A percentile compares a stretch with the other conserved stretches of the same genome.
phyloP scores from a whole-genome alignment of 176 grass and related monocot species.

The Miscanthus lutarioriparius region DNA sequence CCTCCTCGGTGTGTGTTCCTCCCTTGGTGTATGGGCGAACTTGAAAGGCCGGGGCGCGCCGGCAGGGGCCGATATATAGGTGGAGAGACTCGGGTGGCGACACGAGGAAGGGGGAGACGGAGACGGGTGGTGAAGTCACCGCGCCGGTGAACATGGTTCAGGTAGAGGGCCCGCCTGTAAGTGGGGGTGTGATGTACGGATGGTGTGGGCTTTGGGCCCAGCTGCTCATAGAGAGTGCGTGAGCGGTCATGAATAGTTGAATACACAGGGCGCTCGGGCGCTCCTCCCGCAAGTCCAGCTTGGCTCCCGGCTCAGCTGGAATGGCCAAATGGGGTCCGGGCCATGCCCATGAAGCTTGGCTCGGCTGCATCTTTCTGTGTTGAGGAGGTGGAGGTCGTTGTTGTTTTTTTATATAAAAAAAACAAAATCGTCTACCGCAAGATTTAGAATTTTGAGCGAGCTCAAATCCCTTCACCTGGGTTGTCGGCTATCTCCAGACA shows the following conservation, averaged over 20 bases:
- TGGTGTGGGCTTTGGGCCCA: neutral
- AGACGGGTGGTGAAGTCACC: constrained; percentile 53
- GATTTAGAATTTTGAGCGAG: neutral
- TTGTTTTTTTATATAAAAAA: too few relatives aligned
- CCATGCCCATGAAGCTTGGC: neutral
- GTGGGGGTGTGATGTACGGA: neutral
- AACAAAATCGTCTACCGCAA: too few relatives aligned
- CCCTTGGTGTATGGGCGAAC: constrained; percentile 34
- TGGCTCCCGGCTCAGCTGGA: neutral
- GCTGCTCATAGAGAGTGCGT: neutral
- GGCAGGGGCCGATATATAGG: constrained; percentile 54
- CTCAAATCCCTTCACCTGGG: too few relatives aligned
- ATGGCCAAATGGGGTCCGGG: neutral
- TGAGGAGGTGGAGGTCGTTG: too few relatives aligned
- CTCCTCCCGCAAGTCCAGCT: neutral
- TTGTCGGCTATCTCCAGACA: too few relatives aligned
- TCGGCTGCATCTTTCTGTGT: neutral
- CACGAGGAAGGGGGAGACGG: neutral
- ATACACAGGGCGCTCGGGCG: neutral
- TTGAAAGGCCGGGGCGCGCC: constrained; percentile 73
- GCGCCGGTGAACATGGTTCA: neutral
- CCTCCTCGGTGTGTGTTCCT: constrained; percentile 12
- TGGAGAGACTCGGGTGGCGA: neutral
- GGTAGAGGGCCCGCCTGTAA: neutral
- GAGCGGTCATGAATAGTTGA: neutral